Evolutionary conservation across 129 eudicot genomes (phyloP).

Genomic region (Mikania micrantha): DNA sequence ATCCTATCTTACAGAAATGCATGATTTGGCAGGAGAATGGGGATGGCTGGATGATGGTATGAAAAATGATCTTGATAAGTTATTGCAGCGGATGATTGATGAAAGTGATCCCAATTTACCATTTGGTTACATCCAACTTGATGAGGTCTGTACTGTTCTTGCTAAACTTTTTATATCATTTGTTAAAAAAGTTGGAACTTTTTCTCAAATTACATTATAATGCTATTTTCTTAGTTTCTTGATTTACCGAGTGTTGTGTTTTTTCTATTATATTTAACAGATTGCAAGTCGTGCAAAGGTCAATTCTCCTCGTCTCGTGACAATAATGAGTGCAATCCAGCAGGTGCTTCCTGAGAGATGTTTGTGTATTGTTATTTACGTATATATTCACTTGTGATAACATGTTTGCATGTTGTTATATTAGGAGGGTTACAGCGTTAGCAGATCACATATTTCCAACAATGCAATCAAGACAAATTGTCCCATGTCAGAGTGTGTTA

Average conservation of each 20-base stretch:
- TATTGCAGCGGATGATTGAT: conserved; percentile 61
- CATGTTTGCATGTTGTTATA: conserved; percentile 4
- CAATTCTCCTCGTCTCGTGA: conserved; percentile 54
- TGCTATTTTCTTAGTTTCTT: background rate
- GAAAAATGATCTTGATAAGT: conserved; percentile 53
- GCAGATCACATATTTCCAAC: conserved; percentile 79
- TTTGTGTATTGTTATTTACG: background rate
- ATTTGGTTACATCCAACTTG: conserved; percentile 66
- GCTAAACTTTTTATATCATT: background rate
- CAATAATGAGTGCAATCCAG: conserved; percentile 46
- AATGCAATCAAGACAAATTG: conserved; percentile 93
- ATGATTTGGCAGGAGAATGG: conserved; percentile 71
- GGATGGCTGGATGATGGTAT: conserved; percentile 61
- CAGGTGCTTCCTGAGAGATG: conserved; percentile 37
- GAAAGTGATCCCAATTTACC: conserved; percentile 83
- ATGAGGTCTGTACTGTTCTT: conserved; percentile 47
- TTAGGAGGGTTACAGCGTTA: conserved; percentile 68
- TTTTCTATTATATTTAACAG: conserved; percentile 29
- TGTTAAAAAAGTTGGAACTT: background rate
- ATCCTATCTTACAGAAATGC: conserved; percentile 55
- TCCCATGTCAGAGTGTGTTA: conserved; percentile 71
- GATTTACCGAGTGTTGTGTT: no score
- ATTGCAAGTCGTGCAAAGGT: conserved; percentile 80
- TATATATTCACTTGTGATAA: background rate
- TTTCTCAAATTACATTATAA: background rate